These are phyloP conservation scores for Roridomyces roridus DNA, from an alignment of 768 basidiomycete genomes.

Conservation along the genomic window DNA sequence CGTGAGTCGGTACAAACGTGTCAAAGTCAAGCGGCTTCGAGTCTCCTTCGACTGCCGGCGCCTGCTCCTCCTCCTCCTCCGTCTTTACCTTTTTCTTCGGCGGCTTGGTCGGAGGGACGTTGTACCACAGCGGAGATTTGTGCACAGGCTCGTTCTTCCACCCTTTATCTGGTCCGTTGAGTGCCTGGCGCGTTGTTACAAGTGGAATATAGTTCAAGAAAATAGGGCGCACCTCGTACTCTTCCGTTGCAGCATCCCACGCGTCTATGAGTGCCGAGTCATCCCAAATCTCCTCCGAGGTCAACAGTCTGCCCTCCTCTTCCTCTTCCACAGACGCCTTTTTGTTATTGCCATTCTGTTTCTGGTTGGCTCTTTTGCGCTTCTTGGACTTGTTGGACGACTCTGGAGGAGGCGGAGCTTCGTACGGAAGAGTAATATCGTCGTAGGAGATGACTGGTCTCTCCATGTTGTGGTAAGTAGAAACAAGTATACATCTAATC, in stretches of 20 bases:
- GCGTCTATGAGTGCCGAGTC: constrained; percentile 84
- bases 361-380: constrained; percentile 51
- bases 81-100: constrained; percentile 31
- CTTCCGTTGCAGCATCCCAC: constrained; percentile 85
- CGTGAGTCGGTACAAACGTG: constrained; percentile 73
- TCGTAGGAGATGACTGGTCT: constrained; percentile 67
- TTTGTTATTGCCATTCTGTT: constrained; percentile 28
- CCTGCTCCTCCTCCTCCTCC: not conserved
- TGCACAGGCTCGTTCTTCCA: constrained; percentile 78
- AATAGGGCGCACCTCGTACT: constrained; percentile 63
- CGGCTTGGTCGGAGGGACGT: constrained; percentile 52
- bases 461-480: constrained; percentile 28
- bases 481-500: constrained; percentile 28
- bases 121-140: constrained; percentile 86
- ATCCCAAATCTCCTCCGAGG: constrained; percentile 84
- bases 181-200: constrained; percentile 34
- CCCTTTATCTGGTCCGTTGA: constrained; percentile 69
- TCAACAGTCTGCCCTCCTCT: constrained; percentile 61
- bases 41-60: constrained; percentile 43
- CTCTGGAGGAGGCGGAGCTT: constrained; percentile 24
- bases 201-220: not conserved
- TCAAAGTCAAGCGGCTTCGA: constrained; percentile 72
- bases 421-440: constrained; percentile 58
- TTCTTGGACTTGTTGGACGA: constrained; percentile 61
- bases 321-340: constrained; percentile 37